phyloP scores from a whole-genome alignment of 371 early-diverging fungal species.

The Mucor circinelloides region DNA sequence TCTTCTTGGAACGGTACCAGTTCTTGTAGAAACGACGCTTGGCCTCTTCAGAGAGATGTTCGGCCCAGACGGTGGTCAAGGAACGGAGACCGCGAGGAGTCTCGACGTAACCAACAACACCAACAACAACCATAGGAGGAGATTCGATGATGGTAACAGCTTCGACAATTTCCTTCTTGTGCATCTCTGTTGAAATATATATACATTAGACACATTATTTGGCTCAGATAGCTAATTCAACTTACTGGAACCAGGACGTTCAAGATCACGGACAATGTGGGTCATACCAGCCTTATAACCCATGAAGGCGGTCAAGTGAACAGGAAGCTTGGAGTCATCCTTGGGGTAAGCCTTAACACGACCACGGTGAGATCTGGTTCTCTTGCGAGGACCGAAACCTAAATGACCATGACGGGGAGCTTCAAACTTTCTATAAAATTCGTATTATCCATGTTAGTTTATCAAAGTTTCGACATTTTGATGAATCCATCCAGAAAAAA shows the following conservation, averaged over 20 bases:
- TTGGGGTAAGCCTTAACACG: conserved; percentile 99
- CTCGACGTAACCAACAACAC: conserved; percentile 99
- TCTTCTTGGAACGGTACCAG: conserved; percentile 99
- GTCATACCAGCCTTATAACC: conserved; percentile 99
- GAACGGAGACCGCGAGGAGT: conserved; percentile 98
- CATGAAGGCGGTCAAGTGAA: conserved; percentile 99
- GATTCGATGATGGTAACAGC: conserved; percentile 99
- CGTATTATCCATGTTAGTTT: neutral
- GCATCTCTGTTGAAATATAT: conserved; percentile 62
- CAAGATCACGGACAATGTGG: conserved; percentile 99
- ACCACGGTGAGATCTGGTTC: conserved; percentile 95
- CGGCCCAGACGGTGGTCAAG: conserved; percentile 98
- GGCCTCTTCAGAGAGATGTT: conserved; percentile 98
- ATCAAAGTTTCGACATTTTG: neutral
- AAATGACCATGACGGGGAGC: conserved; percentile 98
- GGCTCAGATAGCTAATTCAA: neutral
- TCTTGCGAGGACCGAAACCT: conserved; percentile 99
- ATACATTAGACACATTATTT: neutral
- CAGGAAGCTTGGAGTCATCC: conserved; percentile 95
- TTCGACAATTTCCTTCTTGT: conserved; percentile 99
- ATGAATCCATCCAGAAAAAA: neutral
- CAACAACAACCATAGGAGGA: conserved; percentile 98
- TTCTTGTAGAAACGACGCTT: conserved; percentile 99
- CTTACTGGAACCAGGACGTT: conserved; percentile 88
- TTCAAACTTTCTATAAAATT: conserved; percentile 23